Conservation (phyloP, 257 asterid species). For the Echium plantagineum region DNA sequence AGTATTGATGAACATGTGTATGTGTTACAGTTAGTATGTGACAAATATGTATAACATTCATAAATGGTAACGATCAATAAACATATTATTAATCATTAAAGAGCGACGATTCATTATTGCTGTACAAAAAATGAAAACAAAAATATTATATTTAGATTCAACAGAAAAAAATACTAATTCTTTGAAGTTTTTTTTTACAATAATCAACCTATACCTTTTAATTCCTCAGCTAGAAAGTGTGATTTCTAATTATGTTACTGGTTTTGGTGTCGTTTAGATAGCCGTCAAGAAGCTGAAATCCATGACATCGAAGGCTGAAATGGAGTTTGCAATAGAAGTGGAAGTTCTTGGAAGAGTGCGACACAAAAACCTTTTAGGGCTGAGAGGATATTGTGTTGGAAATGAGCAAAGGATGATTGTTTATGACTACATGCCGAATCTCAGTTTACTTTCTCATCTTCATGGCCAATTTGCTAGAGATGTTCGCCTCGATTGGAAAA, state of each 20-base stretch:
- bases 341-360: constrained; percentile 80
- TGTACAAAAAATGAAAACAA: too few species aligned
- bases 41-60: too few species aligned
- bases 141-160: too few species aligned
- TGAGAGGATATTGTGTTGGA: constrained; percentile 70
- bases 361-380: constrained; percentile 69
- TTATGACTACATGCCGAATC: constrained; percentile 83
- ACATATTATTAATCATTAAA: too few species aligned
- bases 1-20: too few species aligned
- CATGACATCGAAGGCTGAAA: constrained; percentile 75
- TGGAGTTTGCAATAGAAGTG: constrained; percentile 85
- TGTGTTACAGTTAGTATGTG: too few species aligned
- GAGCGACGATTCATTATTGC: too few species aligned
- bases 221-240: too few species aligned
- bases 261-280: constrained; percentile 26
- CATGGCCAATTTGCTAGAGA: constrained; percentile 65
- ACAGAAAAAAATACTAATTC: too few species aligned
- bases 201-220: too few species aligned
- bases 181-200: too few species aligned
- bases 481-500: constrained; percentile 61
- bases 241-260: background rate
- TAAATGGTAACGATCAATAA: too few species aligned
- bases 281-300: constrained; percentile 82
- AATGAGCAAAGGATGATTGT: constrained; percentile 68
- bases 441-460: constrained; percentile 66